These are phyloP conservation scores for Ambispora gerdemannii DNA, from an alignment of 192 early-diverging fungal genomes.

Conservation along the genomic window DNA sequence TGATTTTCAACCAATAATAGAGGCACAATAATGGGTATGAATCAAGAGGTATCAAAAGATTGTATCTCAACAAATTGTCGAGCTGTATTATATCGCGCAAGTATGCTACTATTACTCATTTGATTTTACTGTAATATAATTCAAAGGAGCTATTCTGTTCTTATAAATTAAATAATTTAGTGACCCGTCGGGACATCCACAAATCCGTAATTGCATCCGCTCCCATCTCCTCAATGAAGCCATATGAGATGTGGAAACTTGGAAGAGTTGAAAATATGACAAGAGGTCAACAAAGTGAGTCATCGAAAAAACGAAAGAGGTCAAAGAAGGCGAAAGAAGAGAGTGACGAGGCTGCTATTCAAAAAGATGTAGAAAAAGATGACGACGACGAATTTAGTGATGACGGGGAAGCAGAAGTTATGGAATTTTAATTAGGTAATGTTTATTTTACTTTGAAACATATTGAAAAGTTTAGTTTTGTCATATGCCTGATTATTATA, in stretches of 20 bases:
- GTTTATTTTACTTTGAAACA: too few relatives aligned
- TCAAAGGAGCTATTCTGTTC: neutral
- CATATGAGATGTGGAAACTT: constrained; percentile 44
- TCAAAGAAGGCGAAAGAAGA: neutral
- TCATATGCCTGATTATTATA: too few relatives aligned
- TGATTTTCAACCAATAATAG: too few relatives aligned
- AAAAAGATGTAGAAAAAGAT: too few relatives aligned
- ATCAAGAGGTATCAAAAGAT: constrained; percentile 52
- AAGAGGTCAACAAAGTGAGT: neutral
- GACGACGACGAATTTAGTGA: too few relatives aligned
- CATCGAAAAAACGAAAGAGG: neutral
- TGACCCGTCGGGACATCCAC: constrained; percentile 48
- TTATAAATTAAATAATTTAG: constrained; percentile 29
- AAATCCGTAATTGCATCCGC: constrained; percentile 46
- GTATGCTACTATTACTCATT: constrained; percentile 32
- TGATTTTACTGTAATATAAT: neutral
- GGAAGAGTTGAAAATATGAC: constrained; percentile 19
- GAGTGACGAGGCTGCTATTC: neutral
- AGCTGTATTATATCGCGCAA: constrained; percentile 53
- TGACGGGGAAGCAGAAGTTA: too few relatives aligned
- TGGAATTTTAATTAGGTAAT: too few relatives aligned
- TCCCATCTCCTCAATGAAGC: constrained; percentile 37
- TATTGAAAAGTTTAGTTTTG: too few relatives aligned
- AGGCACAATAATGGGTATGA: constrained; percentile 58
- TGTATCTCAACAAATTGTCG: constrained; percentile 55